Percentiles rank a stretch among this genome's conserved stretches.
These are phyloP conservation scores for Stachybotrys chartarum DNA, from an alignment of 2,329 filamentous ascomycete species.

Conservation along the genomic window DNA sequence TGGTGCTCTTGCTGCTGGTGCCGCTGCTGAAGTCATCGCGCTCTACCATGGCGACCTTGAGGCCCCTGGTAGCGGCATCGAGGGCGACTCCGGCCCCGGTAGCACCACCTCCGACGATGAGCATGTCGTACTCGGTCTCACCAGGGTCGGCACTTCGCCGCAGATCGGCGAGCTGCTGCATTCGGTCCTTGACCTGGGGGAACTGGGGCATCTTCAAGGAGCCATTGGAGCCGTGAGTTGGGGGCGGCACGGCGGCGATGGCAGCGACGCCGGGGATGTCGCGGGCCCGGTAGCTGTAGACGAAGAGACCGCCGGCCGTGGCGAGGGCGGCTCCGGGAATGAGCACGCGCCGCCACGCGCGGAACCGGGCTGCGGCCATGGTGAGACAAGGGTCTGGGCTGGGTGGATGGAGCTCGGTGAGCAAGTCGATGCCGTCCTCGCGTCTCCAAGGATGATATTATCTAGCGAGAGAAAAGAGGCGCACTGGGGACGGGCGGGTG, in stretches of 20 bases:
- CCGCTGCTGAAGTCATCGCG: conserved; percentile 68
- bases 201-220: conserved; percentile 60
- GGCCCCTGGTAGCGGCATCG: conserved; percentile 62
- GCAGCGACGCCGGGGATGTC: conserved; percentile 62
- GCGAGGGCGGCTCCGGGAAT: conserved; percentile 33
- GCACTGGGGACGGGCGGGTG: too few species aligned
- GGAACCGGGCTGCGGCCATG: conserved; percentile 7
- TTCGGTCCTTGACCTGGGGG: conserved; percentile 53
- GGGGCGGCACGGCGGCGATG: conserved; percentile 61
- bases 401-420: too few species aligned
- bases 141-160: conserved; percentile 26
- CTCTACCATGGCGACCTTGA: conserved; percentile 66
- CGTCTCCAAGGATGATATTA: too few species aligned
- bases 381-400: not conserved
- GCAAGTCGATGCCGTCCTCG: too few species aligned
- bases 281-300: conserved; percentile 57
- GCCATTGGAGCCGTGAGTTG: conserved; percentile 61
- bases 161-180: conserved; percentile 58
- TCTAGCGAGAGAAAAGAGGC: too few species aligned
- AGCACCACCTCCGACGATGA: conserved; percentile 65
- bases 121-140: conserved; percentile 55
- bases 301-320: conserved; percentile 36
- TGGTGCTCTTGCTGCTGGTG: conserved; percentile 70
- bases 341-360: conserved; percentile 33
- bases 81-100: conserved; percentile 66